A percentile compares a stretch with the other conserved stretches of the same genome.
phyloP scores from a whole-genome alignment of 148 eudicot genomes.

The Persicaria maculosa region DNA sequence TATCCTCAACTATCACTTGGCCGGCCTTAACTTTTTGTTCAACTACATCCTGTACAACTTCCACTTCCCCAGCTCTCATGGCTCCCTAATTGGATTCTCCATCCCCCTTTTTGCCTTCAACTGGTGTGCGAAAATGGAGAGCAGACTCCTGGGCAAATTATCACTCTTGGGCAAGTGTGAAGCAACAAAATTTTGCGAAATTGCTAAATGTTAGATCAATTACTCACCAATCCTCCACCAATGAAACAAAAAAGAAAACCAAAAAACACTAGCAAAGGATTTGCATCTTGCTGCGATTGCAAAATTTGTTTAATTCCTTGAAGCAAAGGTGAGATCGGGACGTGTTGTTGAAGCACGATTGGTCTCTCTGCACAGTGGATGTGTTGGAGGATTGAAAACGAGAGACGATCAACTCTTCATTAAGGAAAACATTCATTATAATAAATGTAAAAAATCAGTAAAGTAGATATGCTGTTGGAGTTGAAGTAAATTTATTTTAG shows the following conservation, averaged over 20 bases:
- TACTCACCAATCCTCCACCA: background rate
- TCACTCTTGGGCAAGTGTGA: background rate
- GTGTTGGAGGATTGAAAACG: too few species aligned
- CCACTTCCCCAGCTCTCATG: constrained; percentile 5
- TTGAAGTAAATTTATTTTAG: too few species aligned
- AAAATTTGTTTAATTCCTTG: too few species aligned
- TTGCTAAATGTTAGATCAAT: background rate
- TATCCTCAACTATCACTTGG: background rate
- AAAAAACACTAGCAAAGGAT: background rate
- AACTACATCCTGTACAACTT: background rate
- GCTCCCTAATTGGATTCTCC: background rate
- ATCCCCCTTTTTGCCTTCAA: background rate
- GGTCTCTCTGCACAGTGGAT: too few species aligned
- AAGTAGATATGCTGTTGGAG: too few species aligned
- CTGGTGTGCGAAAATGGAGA: background rate
- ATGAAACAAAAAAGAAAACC: background rate
- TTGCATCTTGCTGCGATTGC: too few species aligned
- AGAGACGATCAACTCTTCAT: too few species aligned
- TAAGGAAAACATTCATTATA: too few species aligned
- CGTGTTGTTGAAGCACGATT: constrained; percentile 1
- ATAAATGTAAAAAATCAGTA: too few species aligned
- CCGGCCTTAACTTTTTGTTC: background rate
- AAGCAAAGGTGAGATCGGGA: background rate
- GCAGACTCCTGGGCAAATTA: background rate
- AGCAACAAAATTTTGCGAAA: background rate